Evolutionary conservation across 2,329 filamentous ascomycete species (phyloP).

Genomic region (Gnomoniopsis smithogilvyi): DNA sequence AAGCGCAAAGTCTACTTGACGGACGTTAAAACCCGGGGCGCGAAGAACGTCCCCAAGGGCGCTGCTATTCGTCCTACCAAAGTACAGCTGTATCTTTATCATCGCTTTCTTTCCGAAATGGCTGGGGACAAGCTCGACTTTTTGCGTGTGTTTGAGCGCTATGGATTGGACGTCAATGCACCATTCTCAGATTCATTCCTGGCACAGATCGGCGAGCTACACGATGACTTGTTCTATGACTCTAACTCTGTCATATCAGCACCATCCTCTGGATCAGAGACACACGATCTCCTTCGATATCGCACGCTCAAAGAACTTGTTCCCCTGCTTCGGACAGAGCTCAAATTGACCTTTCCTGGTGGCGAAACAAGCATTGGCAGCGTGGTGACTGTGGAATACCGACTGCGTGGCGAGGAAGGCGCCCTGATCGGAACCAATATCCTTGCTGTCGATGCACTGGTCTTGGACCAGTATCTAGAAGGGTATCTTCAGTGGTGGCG

Average conservation of each 20-base stretch:
- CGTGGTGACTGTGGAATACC: conserved; percentile 53
- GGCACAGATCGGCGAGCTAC: conserved; percentile 66
- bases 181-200: conserved; percentile 79
- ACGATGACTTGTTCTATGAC: conserved; percentile 63
- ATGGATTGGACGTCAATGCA: conserved; percentile 62
- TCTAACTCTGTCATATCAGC: conserved; percentile 33
- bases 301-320: conserved; percentile 45
- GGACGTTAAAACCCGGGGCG: conserved; percentile 82
- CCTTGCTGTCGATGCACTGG: conserved; percentile 63
- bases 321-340: conserved; percentile 41
- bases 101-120: conserved; percentile 75
- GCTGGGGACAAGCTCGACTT: conserved; percentile 70
- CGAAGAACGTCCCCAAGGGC: conserved; percentile 60
- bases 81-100: conserved; percentile 89
- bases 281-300: conserved; percentile 42
- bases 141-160: conserved; percentile 64
- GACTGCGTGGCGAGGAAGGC: conserved; percentile 45
- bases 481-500: conserved; percentile 85
- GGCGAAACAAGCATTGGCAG: conserved; percentile 45
- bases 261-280: background rate
- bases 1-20: conserved; percentile 62
- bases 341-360: conserved; percentile 50
- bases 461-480: conserved; percentile 63
- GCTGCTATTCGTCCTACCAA: conserved; percentile 69
- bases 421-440: conserved; percentile 52